Percentiles rank a stretch among this genome's conserved stretches.
These are phyloP conservation scores for Phytophthora rubi DNA, from an alignment of 352 stramenopile genomes.

Conservation along the genomic window DNA sequence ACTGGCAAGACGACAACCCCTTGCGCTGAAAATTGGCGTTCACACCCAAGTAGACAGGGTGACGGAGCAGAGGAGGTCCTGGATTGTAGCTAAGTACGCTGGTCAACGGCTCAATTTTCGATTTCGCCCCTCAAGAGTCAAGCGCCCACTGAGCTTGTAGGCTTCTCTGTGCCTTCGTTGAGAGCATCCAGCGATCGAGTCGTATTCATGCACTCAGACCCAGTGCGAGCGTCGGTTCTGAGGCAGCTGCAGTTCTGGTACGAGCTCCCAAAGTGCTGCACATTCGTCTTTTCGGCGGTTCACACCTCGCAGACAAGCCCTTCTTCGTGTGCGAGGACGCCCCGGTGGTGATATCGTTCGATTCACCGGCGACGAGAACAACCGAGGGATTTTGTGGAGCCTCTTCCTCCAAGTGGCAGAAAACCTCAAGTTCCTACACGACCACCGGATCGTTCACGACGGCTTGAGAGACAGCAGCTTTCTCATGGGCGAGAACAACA, in stretches of 20 bases:
- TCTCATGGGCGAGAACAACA: conserved; percentile 51
- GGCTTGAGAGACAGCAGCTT: conserved; percentile 84
- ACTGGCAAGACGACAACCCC: too few relatives aligned
- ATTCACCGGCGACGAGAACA: conserved; percentile 15
- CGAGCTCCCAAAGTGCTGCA: conserved; percentile 26
- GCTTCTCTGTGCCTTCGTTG: too few relatives aligned
- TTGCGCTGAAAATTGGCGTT: too few relatives aligned
- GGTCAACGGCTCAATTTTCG: too few relatives aligned
- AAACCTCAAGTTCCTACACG: conserved; percentile 67
- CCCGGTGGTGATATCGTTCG: conserved; percentile 12
- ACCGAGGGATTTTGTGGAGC: conserved; percentile 13
- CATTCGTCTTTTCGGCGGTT: conserved; percentile 35
- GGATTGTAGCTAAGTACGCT: too few relatives aligned
- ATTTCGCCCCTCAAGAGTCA: too few relatives aligned
- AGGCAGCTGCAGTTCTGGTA: conserved; percentile 39
- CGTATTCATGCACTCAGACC: too few relatives aligned
- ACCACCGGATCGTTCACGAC: conserved; percentile 56
- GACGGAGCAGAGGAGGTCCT: too few relatives aligned
- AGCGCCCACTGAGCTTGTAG: too few relatives aligned
- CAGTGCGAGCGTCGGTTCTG: conserved; percentile 10
- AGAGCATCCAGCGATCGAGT: too few relatives aligned
- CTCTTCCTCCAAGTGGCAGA: conserved; percentile 33
- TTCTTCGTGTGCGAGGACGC: conserved; percentile 41
- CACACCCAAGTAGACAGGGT: too few relatives aligned
- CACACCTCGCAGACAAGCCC: conserved; percentile 23